phyloP scores from a whole-genome alignment of 2,329 filamentous ascomycete genomes.

The Penicillium griseofulvum region DNA sequence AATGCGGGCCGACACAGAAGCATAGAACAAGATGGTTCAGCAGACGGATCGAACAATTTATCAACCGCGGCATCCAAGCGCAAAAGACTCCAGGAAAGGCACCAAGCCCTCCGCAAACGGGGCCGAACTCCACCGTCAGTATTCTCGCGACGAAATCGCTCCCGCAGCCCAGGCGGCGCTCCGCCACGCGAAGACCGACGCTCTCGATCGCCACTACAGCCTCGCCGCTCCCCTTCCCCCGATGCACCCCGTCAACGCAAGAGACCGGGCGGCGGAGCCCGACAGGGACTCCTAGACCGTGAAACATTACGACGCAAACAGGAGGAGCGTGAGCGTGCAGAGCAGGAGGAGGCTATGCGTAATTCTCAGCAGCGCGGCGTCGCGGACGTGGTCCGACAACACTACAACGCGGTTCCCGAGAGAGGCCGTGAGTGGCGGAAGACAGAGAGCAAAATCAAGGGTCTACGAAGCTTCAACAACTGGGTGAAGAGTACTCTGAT shows the following conservation, averaged over 20 bases:
- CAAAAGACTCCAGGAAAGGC: constrained; percentile 40
- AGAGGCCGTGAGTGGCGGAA: constrained; percentile 91
- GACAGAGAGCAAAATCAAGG: constrained; percentile 92
- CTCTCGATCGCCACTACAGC: constrained; percentile 44
- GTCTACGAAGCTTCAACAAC: constrained; percentile 92
- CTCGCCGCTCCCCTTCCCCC: constrained; percentile 43
- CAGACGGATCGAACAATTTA: constrained; percentile 22
- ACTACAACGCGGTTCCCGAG: constrained; percentile 95
- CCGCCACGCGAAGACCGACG: constrained; percentile 30
- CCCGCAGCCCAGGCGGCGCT: constrained; percentile 21
- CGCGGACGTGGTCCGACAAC: constrained; percentile 83
- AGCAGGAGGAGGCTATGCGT: constrained; percentile 38
- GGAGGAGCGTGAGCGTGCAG: constrained; percentile 45
- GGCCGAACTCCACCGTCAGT: constrained; percentile 39
- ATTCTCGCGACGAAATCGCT: constrained; percentile 41
- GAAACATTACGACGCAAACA: constrained; percentile 43
- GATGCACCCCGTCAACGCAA: constrained; percentile 44
- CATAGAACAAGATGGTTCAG: constrained; percentile 18
- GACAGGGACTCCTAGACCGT: constrained; percentile 38
- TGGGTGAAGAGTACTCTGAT: constrained; percentile 98
- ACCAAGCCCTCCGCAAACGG: constrained; percentile 36
- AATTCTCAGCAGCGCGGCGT: constrained; percentile 55
- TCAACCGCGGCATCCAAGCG: constrained; percentile 37
- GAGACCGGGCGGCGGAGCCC: constrained; percentile 47
- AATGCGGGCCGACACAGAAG: constrained; percentile 16